Evolutionary conservation across 2,329 filamentous ascomycete genomes (phyloP).

Genomic region (Penicillium palitans): DNA sequence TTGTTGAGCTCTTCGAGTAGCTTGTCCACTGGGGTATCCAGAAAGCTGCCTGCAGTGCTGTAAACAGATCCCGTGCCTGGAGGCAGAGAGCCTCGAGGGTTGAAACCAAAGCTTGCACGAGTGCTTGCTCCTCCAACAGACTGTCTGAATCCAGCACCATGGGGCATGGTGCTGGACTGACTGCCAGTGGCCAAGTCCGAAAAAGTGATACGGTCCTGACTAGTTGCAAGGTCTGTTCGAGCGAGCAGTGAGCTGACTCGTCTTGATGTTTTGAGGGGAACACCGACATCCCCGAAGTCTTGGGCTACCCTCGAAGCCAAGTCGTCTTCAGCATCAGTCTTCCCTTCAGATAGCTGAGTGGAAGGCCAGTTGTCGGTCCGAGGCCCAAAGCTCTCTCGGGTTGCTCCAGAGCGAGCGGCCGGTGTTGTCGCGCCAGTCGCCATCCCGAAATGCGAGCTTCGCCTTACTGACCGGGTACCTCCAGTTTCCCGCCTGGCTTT

Average conservation of each 20-base stretch:
- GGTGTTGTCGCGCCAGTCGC: slow-evolving; percentile 76
- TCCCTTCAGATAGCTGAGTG: slow-evolving; percentile 11
- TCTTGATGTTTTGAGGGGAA: slow-evolving; percentile 63
- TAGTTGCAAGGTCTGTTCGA: slow-evolving; percentile 80
- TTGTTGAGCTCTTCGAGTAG: slow-evolving; percentile 67
- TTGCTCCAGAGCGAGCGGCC: slow-evolving; percentile 60
- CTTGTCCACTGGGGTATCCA: slow-evolving; percentile 68
- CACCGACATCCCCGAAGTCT: slow-evolving; percentile 58
- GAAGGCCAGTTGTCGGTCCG: slow-evolving; percentile 39
- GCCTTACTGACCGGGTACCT: slow-evolving; percentile 66
- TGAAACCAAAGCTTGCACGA: slow-evolving; percentile 60
- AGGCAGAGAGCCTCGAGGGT: slow-evolving; percentile 58
- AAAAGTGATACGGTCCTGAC: slow-evolving; percentile 78
- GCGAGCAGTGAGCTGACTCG: slow-evolving; percentile 90
- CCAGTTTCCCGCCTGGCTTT: slow-evolving; percentile 53
- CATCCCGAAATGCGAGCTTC: slow-evolving; percentile 64
- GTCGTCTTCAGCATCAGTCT: slow-evolving; percentile 52
- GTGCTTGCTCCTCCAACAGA: slow-evolving; percentile 70
- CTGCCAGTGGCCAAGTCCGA: slow-evolving; percentile 63
- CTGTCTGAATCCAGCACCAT: slow-evolving; percentile 57
- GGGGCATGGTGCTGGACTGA: slow-evolving; percentile 36
- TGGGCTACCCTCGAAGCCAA: slow-evolving; percentile 71
- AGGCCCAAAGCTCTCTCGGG: slow-evolving; percentile 75
- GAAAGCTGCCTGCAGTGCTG: slow-evolving; percentile 59
- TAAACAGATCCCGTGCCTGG: slow-evolving; percentile 49